These are phyloP conservation scores for Suillus subalutaceus DNA, from an alignment of 768 basidiomycete species.

Conservation along the genomic window DNA sequence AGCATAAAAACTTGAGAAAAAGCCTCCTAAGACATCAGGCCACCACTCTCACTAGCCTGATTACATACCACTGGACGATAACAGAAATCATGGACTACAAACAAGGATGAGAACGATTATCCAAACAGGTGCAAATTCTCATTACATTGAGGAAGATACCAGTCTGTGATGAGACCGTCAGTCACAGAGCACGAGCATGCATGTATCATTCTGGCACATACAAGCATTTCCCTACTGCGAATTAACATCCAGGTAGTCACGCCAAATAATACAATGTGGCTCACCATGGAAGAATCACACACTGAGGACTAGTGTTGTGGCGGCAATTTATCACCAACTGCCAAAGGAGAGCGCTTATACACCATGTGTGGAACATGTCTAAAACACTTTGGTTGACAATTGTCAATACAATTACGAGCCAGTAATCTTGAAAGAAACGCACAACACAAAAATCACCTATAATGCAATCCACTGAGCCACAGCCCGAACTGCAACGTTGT, in stretches of 20 bases:
- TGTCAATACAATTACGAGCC: neutral
- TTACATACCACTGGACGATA: neutral
- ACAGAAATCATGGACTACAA: neutral
- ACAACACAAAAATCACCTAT: neutral
- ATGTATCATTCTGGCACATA: neutral
- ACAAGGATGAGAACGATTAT: neutral
- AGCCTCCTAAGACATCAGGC: neutral
- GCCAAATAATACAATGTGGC: neutral
- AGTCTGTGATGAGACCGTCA: neutral
- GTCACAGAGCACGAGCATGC: neutral
- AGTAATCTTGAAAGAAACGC: neutral
- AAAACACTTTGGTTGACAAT: neutral
- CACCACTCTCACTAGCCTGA: neutral
- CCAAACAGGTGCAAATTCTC: neutral
- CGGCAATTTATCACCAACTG: neutral
- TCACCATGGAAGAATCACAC: neutral
- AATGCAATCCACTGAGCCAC: neutral
- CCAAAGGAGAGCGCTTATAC: neutral
- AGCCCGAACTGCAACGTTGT: neutral
- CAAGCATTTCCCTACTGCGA: neutral
- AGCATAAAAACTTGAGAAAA: neutral
- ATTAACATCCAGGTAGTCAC: neutral
- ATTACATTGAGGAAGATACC: neutral
- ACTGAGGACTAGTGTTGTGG: neutral
- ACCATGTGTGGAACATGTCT: neutral